phyloP scores from a whole-genome alignment of 192 early-diverging fungal genomes.

The Coemansia sp. region DNA sequence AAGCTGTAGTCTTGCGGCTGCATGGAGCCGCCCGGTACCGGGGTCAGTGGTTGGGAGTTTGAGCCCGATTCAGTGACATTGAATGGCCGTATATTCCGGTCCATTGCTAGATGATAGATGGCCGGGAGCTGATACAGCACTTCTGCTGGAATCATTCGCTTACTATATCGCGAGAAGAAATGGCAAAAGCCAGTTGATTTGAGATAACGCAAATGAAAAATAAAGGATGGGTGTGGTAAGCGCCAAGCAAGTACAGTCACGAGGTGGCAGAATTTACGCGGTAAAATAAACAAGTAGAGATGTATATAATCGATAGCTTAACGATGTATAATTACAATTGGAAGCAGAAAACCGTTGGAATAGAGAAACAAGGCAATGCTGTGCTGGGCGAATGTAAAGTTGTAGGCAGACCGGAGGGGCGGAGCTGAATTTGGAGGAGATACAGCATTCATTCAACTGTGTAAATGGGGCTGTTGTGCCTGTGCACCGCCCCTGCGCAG shows the following conservation, averaged over 20 bases:
- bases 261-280: not conserved
- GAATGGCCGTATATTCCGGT: conserved; percentile 4
- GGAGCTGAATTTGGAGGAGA: conserved; percentile 8
- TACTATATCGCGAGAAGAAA: not conserved
- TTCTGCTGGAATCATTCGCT: conserved; percentile 16
- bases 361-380: not conserved
- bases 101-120: conserved; percentile 15
- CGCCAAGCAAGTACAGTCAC: not conserved
- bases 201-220: not conserved
- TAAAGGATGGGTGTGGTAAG: not conserved
- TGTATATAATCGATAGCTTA: conserved; percentile 5
- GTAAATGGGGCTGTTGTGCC: not conserved
- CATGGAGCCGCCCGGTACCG: not conserved
- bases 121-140: conserved; percentile 11
- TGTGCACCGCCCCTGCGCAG: conserved; percentile 2
- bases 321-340: conserved; percentile 6
- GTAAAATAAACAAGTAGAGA: not conserved
- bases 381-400: not conserved
- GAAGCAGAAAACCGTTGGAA: not conserved
- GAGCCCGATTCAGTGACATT: not conserved
- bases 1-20: conserved; percentile 5
- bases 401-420: not conserved
- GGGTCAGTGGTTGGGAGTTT: not conserved
- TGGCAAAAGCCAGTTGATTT: conserved; percentile 1
- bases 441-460: not conserved